Evolutionary conservation across 345 rosid genomes (phyloP).

Genomic region (Acer saccharum): DNA sequence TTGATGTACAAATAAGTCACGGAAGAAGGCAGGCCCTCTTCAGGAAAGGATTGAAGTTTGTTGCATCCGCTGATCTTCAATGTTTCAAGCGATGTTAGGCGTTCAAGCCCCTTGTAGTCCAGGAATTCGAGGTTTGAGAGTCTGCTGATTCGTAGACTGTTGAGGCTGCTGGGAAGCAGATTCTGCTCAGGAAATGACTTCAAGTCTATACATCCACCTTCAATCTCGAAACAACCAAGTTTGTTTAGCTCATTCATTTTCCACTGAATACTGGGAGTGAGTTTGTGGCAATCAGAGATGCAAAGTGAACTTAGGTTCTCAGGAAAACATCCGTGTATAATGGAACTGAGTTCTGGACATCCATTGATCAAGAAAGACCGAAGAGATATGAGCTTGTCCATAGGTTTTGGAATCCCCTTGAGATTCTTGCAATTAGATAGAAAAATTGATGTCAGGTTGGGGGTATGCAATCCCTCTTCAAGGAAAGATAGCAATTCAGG

Average conservation of each 20-base stretch:
- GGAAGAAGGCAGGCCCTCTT: conserved; percentile 38
- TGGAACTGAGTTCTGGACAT: conserved; percentile 31
- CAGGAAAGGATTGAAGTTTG: conserved; percentile 26
- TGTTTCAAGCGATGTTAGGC: conserved; percentile 24
- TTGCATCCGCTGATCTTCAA: conserved; percentile 33
- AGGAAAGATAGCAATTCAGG: conserved; percentile 29
- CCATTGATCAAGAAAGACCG: conserved; percentile 24
- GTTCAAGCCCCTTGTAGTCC: conserved; percentile 26
- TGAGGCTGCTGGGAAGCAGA: conserved; percentile 29
- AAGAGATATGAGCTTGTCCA: conserved; percentile 35
- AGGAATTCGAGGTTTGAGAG: conserved; percentile 22
- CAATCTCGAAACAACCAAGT: conserved; percentile 35
- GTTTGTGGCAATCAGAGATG: conserved; percentile 31
- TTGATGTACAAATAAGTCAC: conserved; percentile 29
- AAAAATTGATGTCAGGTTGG: conserved; percentile 34
- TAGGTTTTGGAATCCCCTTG: conserved; percentile 31
- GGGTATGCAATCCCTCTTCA: conserved; percentile 30
- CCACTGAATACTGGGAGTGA: conserved; percentile 33
- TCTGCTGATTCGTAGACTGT: conserved; percentile 30
- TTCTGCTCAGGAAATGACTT: conserved; percentile 42
- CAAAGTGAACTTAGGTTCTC: conserved; percentile 25
- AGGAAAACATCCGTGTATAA: conserved; percentile 38
- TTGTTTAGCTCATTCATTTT: conserved; percentile 26
- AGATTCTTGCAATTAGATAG: conserved; percentile 39
- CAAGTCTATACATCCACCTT: conserved; percentile 27